phyloP scores from a whole-genome alignment of 306 rosid genomes.

The Cicer bijugum region DNA sequence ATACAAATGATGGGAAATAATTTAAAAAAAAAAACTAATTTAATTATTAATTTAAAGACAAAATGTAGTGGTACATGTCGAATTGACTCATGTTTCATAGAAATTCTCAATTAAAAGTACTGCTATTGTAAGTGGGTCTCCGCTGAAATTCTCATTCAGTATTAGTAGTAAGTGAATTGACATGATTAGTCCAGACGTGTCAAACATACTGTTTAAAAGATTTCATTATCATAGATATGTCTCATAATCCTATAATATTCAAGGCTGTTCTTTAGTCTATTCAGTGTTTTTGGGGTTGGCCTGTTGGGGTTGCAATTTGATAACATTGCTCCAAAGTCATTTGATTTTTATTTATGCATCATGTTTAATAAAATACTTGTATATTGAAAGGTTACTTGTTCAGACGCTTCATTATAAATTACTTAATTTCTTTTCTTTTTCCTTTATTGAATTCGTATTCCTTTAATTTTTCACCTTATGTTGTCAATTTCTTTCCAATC shows the following conservation, averaged over 20 bases:
- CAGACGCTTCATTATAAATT: not conserved
- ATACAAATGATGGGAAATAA: too few relatives aligned
- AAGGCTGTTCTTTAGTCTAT: not conserved
- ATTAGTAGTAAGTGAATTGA: not conserved
- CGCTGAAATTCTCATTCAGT: not conserved
- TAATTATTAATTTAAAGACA: too few relatives aligned
- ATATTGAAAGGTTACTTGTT: constrained; percentile 16
- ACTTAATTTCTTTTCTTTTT: not conserved
- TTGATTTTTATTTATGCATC: not conserved
- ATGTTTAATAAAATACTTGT: not conserved
- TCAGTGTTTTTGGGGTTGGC: not conserved
- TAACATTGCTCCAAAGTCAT: not conserved
- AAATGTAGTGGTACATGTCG: too few relatives aligned
- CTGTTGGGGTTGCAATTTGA: not conserved
- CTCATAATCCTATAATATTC: constrained; percentile 4
- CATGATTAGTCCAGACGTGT: not conserved
- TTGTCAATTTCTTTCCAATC: constrained; percentile 9
- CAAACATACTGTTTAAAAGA: not conserved
- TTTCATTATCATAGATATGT: not conserved
- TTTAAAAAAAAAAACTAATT: too few relatives aligned
- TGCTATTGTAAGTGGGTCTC: not conserved
- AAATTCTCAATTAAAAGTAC: not conserved
- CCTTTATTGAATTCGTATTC: not conserved
- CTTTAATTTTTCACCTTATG: not conserved
- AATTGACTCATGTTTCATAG: too few relatives aligned